These are phyloP conservation scores for Cystobasidium ongulense DNA, from an alignment of 768 basidiomycete species.

Conservation along the genomic window DNA sequence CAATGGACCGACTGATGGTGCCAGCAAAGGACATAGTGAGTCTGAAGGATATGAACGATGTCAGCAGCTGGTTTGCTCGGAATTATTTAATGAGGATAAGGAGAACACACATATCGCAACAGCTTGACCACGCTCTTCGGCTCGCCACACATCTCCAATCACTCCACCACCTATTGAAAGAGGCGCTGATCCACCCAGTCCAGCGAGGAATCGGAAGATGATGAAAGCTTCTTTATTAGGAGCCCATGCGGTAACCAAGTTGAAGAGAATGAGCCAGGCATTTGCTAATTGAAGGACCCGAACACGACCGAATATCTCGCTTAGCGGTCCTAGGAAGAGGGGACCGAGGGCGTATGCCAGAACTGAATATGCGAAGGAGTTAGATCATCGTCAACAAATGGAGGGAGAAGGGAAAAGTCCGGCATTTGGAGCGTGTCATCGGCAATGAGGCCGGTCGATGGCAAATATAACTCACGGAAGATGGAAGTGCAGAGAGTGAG, in stretches of 20 bases:
- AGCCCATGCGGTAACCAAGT: constrained; percentile 62
- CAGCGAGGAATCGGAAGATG: constrained; percentile 61
- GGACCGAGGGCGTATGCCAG: constrained; percentile 37
- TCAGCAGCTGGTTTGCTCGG: not conserved
- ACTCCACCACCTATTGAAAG: constrained; percentile 53
- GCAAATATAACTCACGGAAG: constrained; percentile 46
- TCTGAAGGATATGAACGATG: not conserved
- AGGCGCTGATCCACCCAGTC: constrained; percentile 66
- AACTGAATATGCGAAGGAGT: not conserved
- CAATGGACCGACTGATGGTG: constrained; percentile 32
- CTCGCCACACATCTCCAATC: constrained; percentile 41
- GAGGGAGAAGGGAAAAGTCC: not conserved
- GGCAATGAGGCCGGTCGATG: constrained; percentile 45
- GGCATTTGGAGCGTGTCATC: not conserved
- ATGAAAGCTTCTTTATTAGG: constrained; percentile 54
- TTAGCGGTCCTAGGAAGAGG: constrained; percentile 51
- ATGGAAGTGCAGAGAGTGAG: not conserved
- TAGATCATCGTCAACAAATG: too few species aligned
- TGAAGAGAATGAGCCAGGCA: constrained; percentile 53
- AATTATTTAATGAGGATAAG: not conserved
- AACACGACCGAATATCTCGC: constrained; percentile 64
- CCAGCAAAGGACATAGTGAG: constrained; percentile 33
- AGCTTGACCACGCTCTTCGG: constrained; percentile 42
- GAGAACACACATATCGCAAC: constrained; percentile 23
- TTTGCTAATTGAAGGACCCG: constrained; percentile 58